These are phyloP conservation scores for Zygosaccharomyces bailii DNA, from an alignment of 805 yeast species.

Conservation along the genomic window DNA sequence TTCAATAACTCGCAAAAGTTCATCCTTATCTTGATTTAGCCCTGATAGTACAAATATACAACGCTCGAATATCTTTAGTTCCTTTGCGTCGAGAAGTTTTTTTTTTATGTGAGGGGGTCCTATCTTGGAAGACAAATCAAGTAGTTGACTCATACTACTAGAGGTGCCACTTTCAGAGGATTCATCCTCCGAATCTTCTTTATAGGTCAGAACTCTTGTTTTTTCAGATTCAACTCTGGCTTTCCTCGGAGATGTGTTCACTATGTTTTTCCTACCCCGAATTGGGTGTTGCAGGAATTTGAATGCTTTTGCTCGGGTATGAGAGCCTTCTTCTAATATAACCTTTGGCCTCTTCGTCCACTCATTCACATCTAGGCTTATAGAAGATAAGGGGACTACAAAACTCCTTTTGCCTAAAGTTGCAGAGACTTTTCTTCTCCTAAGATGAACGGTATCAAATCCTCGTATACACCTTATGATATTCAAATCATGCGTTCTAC, in stretches of 20 bases:
- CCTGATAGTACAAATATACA: conserved; percentile 43
- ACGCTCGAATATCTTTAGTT: conserved; percentile 27
- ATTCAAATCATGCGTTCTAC: conserved; percentile 20
- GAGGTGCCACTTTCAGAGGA: neutral
- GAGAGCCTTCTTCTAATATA: conserved; percentile 16
- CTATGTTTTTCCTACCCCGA: conserved; percentile 23
- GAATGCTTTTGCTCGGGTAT: conserved; percentile 16
- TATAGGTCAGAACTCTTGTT: conserved; percentile 7
- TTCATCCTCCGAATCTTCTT: conserved; percentile 15
- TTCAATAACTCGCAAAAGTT: conserved; percentile 37
- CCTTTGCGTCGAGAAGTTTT: neutral
- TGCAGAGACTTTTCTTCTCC: conserved; percentile 27
- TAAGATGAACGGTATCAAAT: conserved; percentile 47
- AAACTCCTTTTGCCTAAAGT: conserved; percentile 19
- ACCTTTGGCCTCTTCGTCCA: conserved; percentile 39
- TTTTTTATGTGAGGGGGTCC: neutral
- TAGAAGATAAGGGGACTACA: conserved; percentile 29
- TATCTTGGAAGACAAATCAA: neutral
- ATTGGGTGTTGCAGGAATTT: conserved; percentile 20
- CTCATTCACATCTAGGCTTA: conserved; percentile 34
- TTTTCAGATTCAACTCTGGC: conserved; percentile 8
- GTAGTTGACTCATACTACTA: neutral
- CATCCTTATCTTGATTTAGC: conserved; percentile 30
- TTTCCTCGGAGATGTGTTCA: conserved; percentile 14
- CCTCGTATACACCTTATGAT: conserved; percentile 58